Percentiles rank a stretch among this genome's conserved stretches.
These are phyloP conservation scores for Chenopodium quinoa DNA, from an alignment of 148 eudicot species.

Conservation along the genomic window DNA sequence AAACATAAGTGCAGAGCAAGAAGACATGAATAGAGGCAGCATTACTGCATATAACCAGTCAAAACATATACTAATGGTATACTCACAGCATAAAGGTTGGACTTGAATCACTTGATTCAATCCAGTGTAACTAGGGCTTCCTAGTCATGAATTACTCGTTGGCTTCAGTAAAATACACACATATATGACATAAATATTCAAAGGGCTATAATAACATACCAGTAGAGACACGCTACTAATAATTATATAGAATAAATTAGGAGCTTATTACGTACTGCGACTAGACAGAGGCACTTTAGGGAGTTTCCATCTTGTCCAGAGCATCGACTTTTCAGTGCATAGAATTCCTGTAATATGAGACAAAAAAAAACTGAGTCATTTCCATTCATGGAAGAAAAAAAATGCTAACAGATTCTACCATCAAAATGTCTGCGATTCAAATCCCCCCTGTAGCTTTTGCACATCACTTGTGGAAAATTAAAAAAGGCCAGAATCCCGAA, in stretches of 20 bases:
- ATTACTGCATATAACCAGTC: not conserved
- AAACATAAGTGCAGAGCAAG: not conserved
- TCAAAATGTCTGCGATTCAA: not conserved
- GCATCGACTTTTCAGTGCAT: slow-evolving; percentile 73
- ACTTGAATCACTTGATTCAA: not conserved
- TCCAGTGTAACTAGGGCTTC: not conserved
- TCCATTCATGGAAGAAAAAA: not conserved
- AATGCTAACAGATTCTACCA: not conserved
- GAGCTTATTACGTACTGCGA: slow-evolving; percentile 53
- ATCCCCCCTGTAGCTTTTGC: not conserved
- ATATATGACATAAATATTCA: not conserved
- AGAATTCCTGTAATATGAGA: slow-evolving; percentile 55
- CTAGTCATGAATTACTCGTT: not conserved
- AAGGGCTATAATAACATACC: not conserved
- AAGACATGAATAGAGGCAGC: not conserved
- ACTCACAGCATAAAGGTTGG: not conserved
- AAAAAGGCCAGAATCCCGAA: not conserved
- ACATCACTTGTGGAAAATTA: not conserved
- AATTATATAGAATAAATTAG: not conserved
- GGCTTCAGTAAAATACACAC: not conserved
- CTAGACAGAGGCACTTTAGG: slow-evolving; percentile 64
- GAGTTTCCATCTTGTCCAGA: slow-evolving; percentile 63
- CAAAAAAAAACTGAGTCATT: not conserved
- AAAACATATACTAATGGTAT: no score
- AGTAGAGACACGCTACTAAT: not conserved